phyloP scores from a whole-genome alignment of 768 basidiomycete genomes.

The Xerocomellus chrysenteron region DNA sequence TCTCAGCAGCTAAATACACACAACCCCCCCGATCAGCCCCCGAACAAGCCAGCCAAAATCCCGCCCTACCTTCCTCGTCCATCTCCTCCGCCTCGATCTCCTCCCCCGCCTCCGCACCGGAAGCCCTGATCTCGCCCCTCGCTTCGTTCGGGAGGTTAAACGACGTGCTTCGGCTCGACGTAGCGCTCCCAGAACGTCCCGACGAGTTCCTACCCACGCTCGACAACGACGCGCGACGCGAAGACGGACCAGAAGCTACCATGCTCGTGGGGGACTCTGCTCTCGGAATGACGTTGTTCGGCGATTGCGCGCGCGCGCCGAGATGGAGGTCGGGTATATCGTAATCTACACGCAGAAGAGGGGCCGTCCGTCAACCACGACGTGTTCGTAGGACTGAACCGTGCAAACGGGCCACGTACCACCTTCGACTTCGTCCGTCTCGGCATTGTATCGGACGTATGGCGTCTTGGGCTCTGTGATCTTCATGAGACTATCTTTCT shows the following conservation, averaged over 20 bases:
- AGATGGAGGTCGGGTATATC: conserved; percentile 76
- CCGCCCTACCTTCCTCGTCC: conserved; percentile 74
- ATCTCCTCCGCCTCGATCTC: conserved; percentile 78
- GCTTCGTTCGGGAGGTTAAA: conserved; percentile 78
- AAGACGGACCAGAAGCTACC: conserved; percentile 64
- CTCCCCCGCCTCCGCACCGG: conserved; percentile 43
- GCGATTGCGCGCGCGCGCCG: conserved; percentile 32
- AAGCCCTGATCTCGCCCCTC: conserved; percentile 50
- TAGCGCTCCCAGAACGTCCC: conserved; percentile 60
- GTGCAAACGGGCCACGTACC: conserved; percentile 46
- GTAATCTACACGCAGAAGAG: conserved; percentile 44
- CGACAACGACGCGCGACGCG: conserved; percentile 72
- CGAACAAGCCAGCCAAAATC: background rate
- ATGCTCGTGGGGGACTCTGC: conserved; percentile 59
- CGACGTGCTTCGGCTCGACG: conserved; percentile 78
- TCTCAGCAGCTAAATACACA: conserved; percentile 59
- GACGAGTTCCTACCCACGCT: conserved; percentile 54
- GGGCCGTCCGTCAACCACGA: background rate
- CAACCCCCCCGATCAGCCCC: background rate
- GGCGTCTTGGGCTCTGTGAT: conserved; percentile 98
- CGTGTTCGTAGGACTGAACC: background rate
- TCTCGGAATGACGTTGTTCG: conserved; percentile 41
- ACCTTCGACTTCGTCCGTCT: conserved; percentile 81
- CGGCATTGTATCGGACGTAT: conserved; percentile 87
- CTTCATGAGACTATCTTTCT: conserved; percentile 97